These are phyloP conservation scores for Coffea eugenioides DNA, from an alignment of 257 asterid genomes.

Conservation along the genomic window DNA sequence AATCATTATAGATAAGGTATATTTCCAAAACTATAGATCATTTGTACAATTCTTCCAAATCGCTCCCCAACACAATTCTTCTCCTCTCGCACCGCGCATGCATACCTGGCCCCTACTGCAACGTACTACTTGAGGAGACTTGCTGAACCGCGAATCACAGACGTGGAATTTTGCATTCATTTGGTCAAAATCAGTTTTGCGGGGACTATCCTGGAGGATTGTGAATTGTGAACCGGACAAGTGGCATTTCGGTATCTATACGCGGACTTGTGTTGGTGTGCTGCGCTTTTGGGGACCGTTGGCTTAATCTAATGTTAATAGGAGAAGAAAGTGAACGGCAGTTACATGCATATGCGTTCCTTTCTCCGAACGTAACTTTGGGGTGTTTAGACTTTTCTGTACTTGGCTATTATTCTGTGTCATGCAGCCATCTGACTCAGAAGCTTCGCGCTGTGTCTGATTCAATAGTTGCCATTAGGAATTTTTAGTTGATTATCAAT, in stretches of 20 bases:
- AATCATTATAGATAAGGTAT: too few species aligned
- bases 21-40: too few species aligned
- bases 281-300: slow-evolving; percentile 25
- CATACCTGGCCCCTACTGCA: neutral
- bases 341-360: too few species aligned
- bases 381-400: too few species aligned
- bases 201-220: slow-evolving; percentile 19
- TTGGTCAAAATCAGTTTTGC: slow-evolving; percentile 12
- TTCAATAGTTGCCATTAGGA: too few species aligned
- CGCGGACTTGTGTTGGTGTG: slow-evolving; percentile 27
- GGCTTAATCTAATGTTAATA: slow-evolving; percentile 17
- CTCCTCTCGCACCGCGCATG: too few species aligned
- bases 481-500: too few species aligned
- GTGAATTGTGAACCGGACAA: slow-evolving; percentile 33
- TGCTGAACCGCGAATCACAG: neutral
- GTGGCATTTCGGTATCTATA: slow-evolving; percentile 12
- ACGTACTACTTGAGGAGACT: neutral
- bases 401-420: neutral
- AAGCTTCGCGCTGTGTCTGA: neutral
- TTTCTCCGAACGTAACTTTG: neutral
- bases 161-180: neutral
- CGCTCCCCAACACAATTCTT: too few species aligned
- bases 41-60: too few species aligned
- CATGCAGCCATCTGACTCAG: neutral
- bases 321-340: too few species aligned